Evolutionary conservation across 768 basidiomycete genomes (phyloP).

Genomic region (Leccinum longicurvipes): DNA sequence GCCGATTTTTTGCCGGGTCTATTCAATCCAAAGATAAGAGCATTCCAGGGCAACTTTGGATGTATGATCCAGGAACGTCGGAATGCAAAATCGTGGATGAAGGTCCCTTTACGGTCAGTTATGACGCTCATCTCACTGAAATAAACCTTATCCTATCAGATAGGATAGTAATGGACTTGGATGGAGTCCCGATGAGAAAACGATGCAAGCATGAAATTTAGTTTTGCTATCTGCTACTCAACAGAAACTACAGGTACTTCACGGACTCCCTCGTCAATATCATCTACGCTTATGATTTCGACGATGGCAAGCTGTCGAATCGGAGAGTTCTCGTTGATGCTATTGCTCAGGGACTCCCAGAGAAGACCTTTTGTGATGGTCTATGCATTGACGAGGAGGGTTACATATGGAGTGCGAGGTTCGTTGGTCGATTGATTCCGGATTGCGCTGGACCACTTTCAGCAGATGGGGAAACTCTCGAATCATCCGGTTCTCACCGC

Average conservation of each 20-base stretch:
- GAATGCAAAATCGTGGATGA: slow-evolving; percentile 52
- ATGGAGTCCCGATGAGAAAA: slow-evolving; percentile 21
- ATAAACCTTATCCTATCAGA: neutral
- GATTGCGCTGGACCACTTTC: neutral
- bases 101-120: slow-evolving; percentile 61
- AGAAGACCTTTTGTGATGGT: slow-evolving; percentile 58
- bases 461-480: slow-evolving; percentile 64
- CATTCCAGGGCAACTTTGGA: slow-evolving; percentile 56
- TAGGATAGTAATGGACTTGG: slow-evolving; percentile 23
- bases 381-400: slow-evolving; percentile 64
- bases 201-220: slow-evolving; percentile 13
- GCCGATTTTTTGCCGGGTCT: slow-evolving; percentile 67
- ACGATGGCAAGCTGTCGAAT: slow-evolving; percentile 53
- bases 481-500: slow-evolving; percentile 50
- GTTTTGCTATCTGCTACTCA: slow-evolving; percentile 5
- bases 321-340: slow-evolving; percentile 58
- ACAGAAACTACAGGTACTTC: slow-evolving; percentile 51
- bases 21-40: slow-evolving; percentile 46
- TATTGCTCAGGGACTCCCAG: slow-evolving; percentile 46
- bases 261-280: slow-evolving; percentile 64
- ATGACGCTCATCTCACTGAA: slow-evolving; percentile 4
- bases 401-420: slow-evolving; percentile 61
- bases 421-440: slow-evolving; percentile 23
- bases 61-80: slow-evolving; percentile 51
- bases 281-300: slow-evolving; percentile 57